Evolutionary conservation across 305 asterid species (phyloP).

Genomic region (Rubia peregrina): DNA sequence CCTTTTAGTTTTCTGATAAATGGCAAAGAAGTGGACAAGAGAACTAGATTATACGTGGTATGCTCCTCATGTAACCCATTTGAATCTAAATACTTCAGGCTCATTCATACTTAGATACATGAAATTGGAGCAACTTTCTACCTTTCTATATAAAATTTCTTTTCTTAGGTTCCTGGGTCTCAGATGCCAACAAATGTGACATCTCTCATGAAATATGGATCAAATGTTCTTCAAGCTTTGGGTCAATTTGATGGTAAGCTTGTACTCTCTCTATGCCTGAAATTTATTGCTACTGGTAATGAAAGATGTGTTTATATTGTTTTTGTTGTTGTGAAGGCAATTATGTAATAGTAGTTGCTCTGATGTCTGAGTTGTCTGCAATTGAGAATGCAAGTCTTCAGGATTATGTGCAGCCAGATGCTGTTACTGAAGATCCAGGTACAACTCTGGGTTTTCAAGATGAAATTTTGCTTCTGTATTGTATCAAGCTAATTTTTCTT

Average conservation of each 20-base stretch:
- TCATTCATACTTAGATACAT: neutral
- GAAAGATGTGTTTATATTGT: slow-evolving; percentile 19
- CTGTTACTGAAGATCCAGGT: slow-evolving; percentile 58
- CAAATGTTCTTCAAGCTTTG: slow-evolving; percentile 84
- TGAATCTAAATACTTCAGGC: neutral
- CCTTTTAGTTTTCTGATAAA: slow-evolving; percentile 78
- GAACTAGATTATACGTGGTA: slow-evolving; percentile 53
- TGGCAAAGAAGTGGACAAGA: slow-evolving; percentile 63
- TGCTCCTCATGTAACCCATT: slow-evolving; percentile 19
- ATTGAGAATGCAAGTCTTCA: slow-evolving; percentile 41
- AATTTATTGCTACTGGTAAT: slow-evolving; percentile 13
- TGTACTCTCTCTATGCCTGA: slow-evolving; percentile 1
- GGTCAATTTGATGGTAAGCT: slow-evolving; percentile 77
- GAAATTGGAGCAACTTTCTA: neutral
- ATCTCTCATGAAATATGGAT: slow-evolving; percentile 62
- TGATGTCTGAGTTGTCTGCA: slow-evolving; percentile 46
- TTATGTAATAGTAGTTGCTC: slow-evolving; percentile 59
- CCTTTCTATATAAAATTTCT: slow-evolving; percentile 1
- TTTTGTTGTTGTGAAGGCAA: slow-evolving; percentile 49
- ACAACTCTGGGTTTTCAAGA: neutral
- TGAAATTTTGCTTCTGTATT: neutral
- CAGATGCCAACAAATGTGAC: slow-evolving; percentile 66
- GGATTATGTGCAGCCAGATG: slow-evolving; percentile 59
- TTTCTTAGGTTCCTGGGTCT: slow-evolving; percentile 68
- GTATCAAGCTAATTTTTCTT: neutral